These are phyloP conservation scores for Entelexis paramagnoliae DNA, from an alignment of 1,139 yeast genomes.

Conservation along the genomic window DNA sequence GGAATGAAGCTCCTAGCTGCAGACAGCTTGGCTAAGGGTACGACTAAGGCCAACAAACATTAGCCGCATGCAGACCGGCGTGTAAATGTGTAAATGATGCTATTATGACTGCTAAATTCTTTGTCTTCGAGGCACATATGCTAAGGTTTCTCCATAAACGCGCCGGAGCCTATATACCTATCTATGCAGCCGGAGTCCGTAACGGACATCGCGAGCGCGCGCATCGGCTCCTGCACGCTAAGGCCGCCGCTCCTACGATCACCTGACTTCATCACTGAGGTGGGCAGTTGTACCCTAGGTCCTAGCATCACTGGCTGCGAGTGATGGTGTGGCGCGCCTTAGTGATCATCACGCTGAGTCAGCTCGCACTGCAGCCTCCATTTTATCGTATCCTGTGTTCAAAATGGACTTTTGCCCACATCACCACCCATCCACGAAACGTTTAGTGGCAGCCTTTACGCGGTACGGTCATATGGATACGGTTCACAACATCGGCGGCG, in stretches of 20 bases:
- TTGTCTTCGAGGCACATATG: too few species aligned
- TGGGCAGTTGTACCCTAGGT: background rate
- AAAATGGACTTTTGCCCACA: constrained; percentile 6
- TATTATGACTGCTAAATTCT: too few species aligned
- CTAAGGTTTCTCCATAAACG: too few species aligned
- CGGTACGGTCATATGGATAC: constrained; percentile 23
- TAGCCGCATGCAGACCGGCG: background rate
- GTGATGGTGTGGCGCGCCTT: background rate
- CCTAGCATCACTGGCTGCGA: background rate
- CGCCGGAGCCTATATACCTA: too few species aligned
- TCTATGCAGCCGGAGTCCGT: too few species aligned
- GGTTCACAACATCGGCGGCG: constrained; percentile 19
- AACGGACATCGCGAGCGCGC: too few species aligned
- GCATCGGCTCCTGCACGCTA: too few species aligned
- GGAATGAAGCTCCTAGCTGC: background rate
- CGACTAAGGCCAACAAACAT: background rate
- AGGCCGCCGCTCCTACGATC: too few species aligned
- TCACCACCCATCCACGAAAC: constrained; percentile 17
- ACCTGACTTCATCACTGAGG: too few species aligned
- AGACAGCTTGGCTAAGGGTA: background rate
- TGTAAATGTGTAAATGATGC: too few species aligned
- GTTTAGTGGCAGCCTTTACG: constrained; percentile 15
- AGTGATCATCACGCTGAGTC: constrained; percentile 7
- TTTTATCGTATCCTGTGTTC: constrained; percentile 14
- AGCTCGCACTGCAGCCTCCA: background rate